Percentiles rank a stretch among this genome's conserved stretches.
These are phyloP conservation scores for Parasitella parasitica DNA, from an alignment of 371 early-diverging fungal genomes.

Conservation along the genomic window DNA sequence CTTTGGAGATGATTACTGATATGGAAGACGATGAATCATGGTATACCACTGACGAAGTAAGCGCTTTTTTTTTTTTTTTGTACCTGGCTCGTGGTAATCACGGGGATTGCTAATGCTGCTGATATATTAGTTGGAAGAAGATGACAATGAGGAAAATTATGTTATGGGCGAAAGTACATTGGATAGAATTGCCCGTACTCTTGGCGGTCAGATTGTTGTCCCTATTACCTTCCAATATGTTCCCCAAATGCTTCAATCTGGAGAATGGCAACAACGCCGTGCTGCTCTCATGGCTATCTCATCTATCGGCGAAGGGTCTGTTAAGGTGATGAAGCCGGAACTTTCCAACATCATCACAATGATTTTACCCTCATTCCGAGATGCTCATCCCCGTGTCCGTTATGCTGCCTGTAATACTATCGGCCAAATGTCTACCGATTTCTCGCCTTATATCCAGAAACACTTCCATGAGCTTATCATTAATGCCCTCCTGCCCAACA, in stretches of 20 bases:
- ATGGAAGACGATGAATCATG: slow-evolving; percentile 88
- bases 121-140: slow-evolving; percentile 71
- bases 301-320: slow-evolving; percentile 95
- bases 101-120: background rate
- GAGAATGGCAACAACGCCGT: slow-evolving; percentile 90
- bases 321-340: slow-evolving; percentile 88
- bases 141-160: slow-evolving; percentile 84
- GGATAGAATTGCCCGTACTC: slow-evolving; percentile 88
- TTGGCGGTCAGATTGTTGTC: slow-evolving; percentile 89
- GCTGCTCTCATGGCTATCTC: slow-evolving; percentile 94
- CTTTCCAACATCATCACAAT: slow-evolving; percentile 82
- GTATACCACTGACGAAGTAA: slow-evolving; percentile 83
- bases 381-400: slow-evolving; percentile 95
- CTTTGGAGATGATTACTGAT: slow-evolving; percentile 91
- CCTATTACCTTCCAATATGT: slow-evolving; percentile 88
- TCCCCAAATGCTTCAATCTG: slow-evolving; percentile 85
- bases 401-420: slow-evolving; percentile 95
- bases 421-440: slow-evolving; percentile 97
- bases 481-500: slow-evolving; percentile 77
- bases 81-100: too few relatives aligned
- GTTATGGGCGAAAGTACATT: slow-evolving; percentile 93
- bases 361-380: slow-evolving; percentile 80
- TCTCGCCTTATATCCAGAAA: slow-evolving; percentile 84
- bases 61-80: slow-evolving; percentile 22
- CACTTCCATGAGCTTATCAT: slow-evolving; percentile 79